These are phyloP conservation scores for Diaporthe sp. DNA, from an alignment of 2,329 filamentous ascomycete genomes.

Conservation along the genomic window DNA sequence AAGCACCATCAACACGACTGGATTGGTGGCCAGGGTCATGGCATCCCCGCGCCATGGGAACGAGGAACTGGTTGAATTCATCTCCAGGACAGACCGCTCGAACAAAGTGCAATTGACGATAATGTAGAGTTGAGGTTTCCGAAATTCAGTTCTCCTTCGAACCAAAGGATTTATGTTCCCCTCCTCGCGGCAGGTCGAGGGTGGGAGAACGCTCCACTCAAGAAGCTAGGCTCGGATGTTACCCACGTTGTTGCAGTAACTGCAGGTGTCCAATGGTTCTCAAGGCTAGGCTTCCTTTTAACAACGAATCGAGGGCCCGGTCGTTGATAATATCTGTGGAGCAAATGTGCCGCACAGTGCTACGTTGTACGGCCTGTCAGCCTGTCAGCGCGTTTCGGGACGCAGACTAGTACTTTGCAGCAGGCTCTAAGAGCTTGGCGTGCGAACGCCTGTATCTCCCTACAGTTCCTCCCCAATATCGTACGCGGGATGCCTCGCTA, in stretches of 20 bases:
- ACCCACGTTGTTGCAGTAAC: background rate
- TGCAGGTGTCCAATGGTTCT: background rate
- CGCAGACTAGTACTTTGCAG: background rate
- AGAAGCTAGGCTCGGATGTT: background rate
- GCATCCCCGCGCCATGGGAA: background rate
- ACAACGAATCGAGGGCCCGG: constrained; percentile 10
- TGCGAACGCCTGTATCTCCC: background rate
- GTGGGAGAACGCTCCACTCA: background rate
- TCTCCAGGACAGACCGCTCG: background rate
- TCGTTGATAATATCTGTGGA: constrained; percentile 18
- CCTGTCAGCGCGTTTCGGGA: background rate
- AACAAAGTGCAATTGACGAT: no score
- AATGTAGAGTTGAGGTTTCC: background rate
- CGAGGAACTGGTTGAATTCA: background rate
- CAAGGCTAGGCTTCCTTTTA: constrained; percentile 12
- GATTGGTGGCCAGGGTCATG: background rate
- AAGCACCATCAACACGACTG: background rate
- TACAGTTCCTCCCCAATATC: background rate
- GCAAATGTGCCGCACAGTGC: background rate
- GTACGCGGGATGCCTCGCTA: background rate
- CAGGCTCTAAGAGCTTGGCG: background rate
- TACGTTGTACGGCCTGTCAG: constrained; percentile 4
- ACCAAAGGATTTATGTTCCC: background rate
- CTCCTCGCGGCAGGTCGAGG: background rate
- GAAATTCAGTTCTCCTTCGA: background rate